Conservation (phyloP, 2,329 filamentous ascomycete genomes). For the Rutstroemia sp. region DNA sequence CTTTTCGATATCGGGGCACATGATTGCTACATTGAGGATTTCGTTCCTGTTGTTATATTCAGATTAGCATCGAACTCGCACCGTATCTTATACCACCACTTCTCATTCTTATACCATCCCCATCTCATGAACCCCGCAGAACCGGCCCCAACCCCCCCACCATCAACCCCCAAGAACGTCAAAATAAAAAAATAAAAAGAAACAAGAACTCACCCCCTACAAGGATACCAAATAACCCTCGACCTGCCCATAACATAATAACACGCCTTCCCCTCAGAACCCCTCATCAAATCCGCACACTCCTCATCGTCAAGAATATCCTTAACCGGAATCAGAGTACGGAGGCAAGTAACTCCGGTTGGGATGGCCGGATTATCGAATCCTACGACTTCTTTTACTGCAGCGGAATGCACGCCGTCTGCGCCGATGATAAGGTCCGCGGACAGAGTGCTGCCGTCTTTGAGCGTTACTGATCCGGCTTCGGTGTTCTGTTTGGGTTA, state of each 20-base stretch:
- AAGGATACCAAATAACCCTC: slow-evolving; percentile 42
- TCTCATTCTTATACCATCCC: too few species aligned
- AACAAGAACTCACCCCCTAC: slow-evolving; percentile 33
- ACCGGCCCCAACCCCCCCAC: too few species aligned
- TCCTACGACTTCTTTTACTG: background rate
- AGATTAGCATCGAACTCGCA: slow-evolving; percentile 7
- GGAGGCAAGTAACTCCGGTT: slow-evolving; percentile 19
- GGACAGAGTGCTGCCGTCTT: slow-evolving; percentile 35
- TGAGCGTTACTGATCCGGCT: slow-evolving; percentile 36
- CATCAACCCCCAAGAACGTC: slow-evolving; percentile 5
- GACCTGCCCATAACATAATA: slow-evolving; percentile 35
- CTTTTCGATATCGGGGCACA: slow-evolving; percentile 12
- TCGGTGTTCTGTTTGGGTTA: background rate
- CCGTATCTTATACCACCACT: too few species aligned
- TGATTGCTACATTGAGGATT: slow-evolving; percentile 15
- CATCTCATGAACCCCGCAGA: too few species aligned
- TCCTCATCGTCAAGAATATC: slow-evolving; percentile 29
- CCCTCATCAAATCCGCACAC: slow-evolving; percentile 29
- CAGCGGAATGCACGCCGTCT: slow-evolving; percentile 38
- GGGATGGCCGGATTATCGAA: background rate
- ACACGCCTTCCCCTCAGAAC: slow-evolving; percentile 22
- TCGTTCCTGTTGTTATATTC: slow-evolving; percentile 9
- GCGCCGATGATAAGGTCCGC: slow-evolving; percentile 48
- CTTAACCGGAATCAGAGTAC: slow-evolving; percentile 19
- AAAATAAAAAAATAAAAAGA: slow-evolving; percentile 43